phyloP scores from a whole-genome alignment of 176 grass and related monocot genomes.

The Olyra latifolia region DNA sequence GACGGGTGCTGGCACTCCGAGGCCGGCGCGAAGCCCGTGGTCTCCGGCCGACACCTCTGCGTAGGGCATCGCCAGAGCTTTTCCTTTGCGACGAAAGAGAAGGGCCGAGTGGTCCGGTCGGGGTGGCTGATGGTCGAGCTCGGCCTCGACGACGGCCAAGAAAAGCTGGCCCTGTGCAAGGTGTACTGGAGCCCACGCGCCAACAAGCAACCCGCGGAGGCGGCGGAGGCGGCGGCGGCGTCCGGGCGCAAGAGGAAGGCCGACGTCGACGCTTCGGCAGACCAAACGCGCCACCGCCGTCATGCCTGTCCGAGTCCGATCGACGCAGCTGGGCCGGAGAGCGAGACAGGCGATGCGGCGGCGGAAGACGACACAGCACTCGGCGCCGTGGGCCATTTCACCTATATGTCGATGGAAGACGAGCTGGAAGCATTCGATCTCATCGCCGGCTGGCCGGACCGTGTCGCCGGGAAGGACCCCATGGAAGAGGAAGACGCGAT shows the following conservation, averaged over 20 bases:
- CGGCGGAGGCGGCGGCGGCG: not conserved
- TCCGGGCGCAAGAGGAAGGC: constrained; percentile 36
- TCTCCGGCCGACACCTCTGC: not conserved
- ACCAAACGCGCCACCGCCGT: not conserved
- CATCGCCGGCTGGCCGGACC: not conserved
- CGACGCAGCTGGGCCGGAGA: no score
- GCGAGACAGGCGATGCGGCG: not conserved
- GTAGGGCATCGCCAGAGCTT: constrained; percentile 34
- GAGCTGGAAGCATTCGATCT: no score
- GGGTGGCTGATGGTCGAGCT: constrained; percentile 52
- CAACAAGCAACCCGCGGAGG: not conserved
- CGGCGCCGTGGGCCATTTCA: no score
- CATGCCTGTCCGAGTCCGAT: not conserved
- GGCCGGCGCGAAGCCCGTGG: constrained; percentile 27
- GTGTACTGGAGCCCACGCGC: constrained; percentile 40
- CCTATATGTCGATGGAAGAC: no score
- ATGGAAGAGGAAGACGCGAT: not conserved
- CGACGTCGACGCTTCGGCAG: not conserved
- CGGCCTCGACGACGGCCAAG: constrained; percentile 6
- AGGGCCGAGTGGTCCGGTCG: constrained; percentile 10
- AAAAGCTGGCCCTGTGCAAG: constrained; percentile 33
- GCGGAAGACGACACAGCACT: no score
- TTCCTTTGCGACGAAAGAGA: constrained; percentile 35
- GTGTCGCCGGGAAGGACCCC: not conserved
- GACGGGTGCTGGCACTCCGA: constrained; percentile 43